Conservation (phyloP, 176 grass and related monocot genomes). For the Bothriochloa decipiens region DNA sequence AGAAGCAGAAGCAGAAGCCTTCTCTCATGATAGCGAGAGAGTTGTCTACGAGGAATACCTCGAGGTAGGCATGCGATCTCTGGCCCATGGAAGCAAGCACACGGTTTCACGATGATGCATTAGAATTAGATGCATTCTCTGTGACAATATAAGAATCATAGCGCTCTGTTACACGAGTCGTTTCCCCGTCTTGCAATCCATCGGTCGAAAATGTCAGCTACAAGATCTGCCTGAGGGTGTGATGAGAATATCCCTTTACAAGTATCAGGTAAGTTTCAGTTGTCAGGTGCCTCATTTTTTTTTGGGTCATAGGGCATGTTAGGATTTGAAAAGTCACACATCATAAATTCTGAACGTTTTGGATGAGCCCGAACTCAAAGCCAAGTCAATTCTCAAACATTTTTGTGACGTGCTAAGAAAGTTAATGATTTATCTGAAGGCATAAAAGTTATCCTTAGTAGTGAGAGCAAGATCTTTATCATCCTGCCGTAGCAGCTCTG, state of each 20-base stretch:
- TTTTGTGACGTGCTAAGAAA: too few relatives aligned
- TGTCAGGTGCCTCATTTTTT: too few relatives aligned
- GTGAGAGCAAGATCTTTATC: too few relatives aligned
- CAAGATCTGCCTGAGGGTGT: background rate
- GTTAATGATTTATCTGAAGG: background rate
- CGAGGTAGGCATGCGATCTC: background rate
- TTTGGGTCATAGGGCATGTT: too few relatives aligned
- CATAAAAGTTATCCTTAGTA: too few relatives aligned
- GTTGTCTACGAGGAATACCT: background rate
- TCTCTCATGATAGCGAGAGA: background rate
- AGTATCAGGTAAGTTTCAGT: background rate
- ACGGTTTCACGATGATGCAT: background rate
- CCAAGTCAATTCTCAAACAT: too few relatives aligned
- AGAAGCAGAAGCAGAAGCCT: background rate
- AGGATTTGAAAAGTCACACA: too few relatives aligned
- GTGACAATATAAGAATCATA: background rate
- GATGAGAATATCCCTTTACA: background rate
- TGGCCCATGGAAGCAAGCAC: background rate
- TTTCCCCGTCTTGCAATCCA: background rate
- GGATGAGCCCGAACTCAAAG: too few relatives aligned
- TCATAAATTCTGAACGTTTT: too few relatives aligned
- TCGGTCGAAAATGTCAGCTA: background rate
- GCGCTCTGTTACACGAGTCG: background rate
- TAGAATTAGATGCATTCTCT: background rate
- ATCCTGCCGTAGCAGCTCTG: too few relatives aligned